Conservation (phyloP, 768 basidiomycete species). For the Podaxis rugospora region DNA sequence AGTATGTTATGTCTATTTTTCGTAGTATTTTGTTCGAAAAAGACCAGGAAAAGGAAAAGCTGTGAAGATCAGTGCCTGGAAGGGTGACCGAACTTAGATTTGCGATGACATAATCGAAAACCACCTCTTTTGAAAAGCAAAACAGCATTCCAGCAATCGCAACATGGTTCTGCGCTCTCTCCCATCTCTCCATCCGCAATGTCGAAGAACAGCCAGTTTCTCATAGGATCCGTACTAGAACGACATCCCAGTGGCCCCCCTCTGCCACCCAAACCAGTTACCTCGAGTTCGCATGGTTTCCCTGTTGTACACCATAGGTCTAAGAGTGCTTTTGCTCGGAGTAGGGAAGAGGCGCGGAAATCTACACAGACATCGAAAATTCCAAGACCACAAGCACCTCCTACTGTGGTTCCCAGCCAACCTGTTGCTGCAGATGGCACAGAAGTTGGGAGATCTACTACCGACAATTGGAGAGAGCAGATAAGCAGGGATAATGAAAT, state of each 20-base stretch:
- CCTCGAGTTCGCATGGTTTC: conserved; percentile 46
- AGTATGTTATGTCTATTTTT: not conserved
- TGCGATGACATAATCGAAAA: conserved; percentile 9
- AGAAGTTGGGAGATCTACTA: not conserved
- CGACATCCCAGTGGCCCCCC: conserved; percentile 29
- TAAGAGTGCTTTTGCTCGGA: conserved; percentile 56
- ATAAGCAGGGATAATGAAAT: conserved; percentile 65
- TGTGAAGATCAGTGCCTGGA: not conserved
- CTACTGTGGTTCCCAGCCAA: conserved; percentile 14
- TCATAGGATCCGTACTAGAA: conserved; percentile 45
- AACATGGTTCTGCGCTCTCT: not conserved
- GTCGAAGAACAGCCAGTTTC: conserved; percentile 15
- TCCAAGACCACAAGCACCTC: conserved; percentile 21
- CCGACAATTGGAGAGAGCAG: conserved; percentile 47
- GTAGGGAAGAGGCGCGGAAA: conserved; percentile 34
- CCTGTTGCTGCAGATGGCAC: not conserved
- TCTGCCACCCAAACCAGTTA: conserved; percentile 22
- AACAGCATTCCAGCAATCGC: conserved; percentile 10
- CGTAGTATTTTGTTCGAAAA: not conserved
- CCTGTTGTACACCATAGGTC: conserved; percentile 62
- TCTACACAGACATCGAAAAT: conserved; percentile 18
- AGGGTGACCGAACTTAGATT: not conserved
- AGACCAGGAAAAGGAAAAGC: not conserved
- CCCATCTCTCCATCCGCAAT: conserved; percentile 13
- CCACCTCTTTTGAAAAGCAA: not conserved